Conservation (phyloP, 495 filamentous ascomycete species). For the Platismatia glauca region DNA sequence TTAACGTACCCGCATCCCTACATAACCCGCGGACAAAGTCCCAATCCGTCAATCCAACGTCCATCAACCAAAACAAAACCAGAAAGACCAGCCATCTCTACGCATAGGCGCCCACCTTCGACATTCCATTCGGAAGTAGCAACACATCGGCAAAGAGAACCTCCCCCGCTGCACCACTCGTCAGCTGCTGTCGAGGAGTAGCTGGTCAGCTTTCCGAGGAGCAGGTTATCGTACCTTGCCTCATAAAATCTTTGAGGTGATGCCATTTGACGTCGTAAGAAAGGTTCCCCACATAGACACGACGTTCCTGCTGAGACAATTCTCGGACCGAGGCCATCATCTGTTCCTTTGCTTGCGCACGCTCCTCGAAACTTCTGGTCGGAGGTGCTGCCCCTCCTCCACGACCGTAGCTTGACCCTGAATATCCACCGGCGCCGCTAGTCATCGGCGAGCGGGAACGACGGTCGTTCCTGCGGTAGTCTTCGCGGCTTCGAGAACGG, state of each 20-base stretch:
- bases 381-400: constrained; percentile 55
- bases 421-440: constrained; percentile 58
- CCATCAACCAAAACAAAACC: constrained; percentile 69
- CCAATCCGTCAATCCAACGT: constrained; percentile 99
- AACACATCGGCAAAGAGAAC: constrained; percentile 99
- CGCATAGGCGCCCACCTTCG: constrained; percentile 98
- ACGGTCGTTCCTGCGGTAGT: constrained; percentile 73
- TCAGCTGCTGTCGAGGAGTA: constrained; percentile 29
- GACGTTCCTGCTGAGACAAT: constrained; percentile 93
- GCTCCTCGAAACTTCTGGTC: constrained; percentile 72
- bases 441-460: constrained; percentile 80
- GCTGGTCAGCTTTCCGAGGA: background rate
- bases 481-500: constrained; percentile 82
- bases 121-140: constrained; percentile 99
- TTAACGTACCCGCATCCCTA: constrained; percentile 98
- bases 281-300: constrained; percentile 98
- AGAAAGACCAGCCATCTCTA: constrained; percentile 77
- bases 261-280: constrained; percentile 99
- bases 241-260: constrained; percentile 99
- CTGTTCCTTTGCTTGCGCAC: constrained; percentile 74
- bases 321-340: constrained; percentile 93
- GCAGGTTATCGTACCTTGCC: constrained; percentile 60
- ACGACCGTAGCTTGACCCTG: constrained; percentile 49
- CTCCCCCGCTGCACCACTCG: constrained; percentile 69
- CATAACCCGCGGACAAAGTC: constrained; percentile 79